Conservation (phyloP, 441 rosid species). For the Euphorbia corollata region DNA sequence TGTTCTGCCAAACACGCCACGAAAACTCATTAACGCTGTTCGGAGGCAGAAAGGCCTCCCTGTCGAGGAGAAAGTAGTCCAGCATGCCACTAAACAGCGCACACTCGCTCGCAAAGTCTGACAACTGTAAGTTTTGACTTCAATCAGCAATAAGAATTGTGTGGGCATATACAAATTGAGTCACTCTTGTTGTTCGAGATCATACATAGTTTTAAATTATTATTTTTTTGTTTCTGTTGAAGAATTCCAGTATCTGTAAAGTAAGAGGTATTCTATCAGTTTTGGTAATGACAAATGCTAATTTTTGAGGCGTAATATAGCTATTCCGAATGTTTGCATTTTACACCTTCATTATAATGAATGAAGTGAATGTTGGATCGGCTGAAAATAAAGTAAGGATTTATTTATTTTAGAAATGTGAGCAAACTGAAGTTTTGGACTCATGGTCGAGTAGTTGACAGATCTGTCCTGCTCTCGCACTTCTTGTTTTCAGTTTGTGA, state of each 20-base stretch:
- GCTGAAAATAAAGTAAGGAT: too few relatives aligned
- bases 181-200: neutral
- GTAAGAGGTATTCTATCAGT: neutral
- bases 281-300: neutral
- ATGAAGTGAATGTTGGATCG: too few relatives aligned
- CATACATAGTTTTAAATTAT: neutral
- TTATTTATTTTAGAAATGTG: too few relatives aligned
- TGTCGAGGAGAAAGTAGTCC: constrained; percentile 88
- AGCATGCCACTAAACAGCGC: constrained; percentile 85
- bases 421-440: too few relatives aligned
- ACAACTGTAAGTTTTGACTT: neutral
- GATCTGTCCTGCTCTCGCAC: too few relatives aligned
- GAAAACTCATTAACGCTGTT: constrained; percentile 81
- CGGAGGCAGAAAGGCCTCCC: constrained; percentile 79
- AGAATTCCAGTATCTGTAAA: neutral
- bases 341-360: neutral
- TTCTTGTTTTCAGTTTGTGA: too few relatives aligned
- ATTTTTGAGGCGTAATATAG: neutral
- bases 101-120: constrained; percentile 84
- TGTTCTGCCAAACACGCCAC: constrained; percentile 73
- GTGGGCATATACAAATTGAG: neutral
- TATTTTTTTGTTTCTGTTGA: neutral
- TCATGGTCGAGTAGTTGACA: too few relatives aligned
- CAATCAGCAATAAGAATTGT: neutral
- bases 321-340: neutral